Conservation (phyloP, 2,329 filamentous ascomycete genomes). For the Cercospora zeae-maydis region DNA sequence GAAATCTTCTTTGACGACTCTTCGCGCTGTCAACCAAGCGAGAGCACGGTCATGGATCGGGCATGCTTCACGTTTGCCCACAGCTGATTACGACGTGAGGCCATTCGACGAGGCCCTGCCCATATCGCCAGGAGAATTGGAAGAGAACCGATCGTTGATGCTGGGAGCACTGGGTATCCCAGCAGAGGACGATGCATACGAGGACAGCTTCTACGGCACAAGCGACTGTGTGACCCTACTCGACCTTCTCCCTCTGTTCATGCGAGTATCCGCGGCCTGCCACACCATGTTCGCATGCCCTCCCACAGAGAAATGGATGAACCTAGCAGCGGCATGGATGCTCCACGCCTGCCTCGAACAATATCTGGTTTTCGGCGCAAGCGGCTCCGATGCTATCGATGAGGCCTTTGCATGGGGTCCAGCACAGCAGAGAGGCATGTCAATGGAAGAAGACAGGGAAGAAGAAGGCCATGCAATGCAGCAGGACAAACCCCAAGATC, state of each 20-base stretch:
- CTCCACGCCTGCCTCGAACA: slow-evolving; percentile 51
- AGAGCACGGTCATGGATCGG: slow-evolving; percentile 35
- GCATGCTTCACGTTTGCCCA: slow-evolving; percentile 21
- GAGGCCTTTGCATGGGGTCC: slow-evolving; percentile 48
- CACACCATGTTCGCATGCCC: slow-evolving; percentile 33
- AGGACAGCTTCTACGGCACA: slow-evolving; percentile 38
- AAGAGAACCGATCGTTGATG: slow-evolving; percentile 26
- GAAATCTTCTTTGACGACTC: slow-evolving; percentile 33
- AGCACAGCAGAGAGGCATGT: slow-evolving; percentile 16
- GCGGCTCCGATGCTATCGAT: slow-evolving; percentile 38
- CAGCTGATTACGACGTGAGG: slow-evolving; percentile 4
- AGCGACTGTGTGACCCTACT: slow-evolving; percentile 35
- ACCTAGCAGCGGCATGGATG: slow-evolving; percentile 48
- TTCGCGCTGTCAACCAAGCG: slow-evolving; percentile 38
- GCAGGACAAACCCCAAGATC: slow-evolving; percentile 8
- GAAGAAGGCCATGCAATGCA: neutral
- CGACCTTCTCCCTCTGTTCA: slow-evolving; percentile 48
- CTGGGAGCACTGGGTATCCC: slow-evolving; percentile 25
- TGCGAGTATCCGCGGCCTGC: slow-evolving; percentile 46
- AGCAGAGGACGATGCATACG: slow-evolving; percentile 25
- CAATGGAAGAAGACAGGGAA: slow-evolving; percentile 25
- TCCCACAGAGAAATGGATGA: slow-evolving; percentile 43
- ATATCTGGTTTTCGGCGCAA: slow-evolving; percentile 40
- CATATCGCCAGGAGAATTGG: slow-evolving; percentile 15
- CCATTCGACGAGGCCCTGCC: slow-evolving; percentile 22